Base-by-base conservation (phyloP, 306 rosid species). In the Biancaea sappan region DNA sequence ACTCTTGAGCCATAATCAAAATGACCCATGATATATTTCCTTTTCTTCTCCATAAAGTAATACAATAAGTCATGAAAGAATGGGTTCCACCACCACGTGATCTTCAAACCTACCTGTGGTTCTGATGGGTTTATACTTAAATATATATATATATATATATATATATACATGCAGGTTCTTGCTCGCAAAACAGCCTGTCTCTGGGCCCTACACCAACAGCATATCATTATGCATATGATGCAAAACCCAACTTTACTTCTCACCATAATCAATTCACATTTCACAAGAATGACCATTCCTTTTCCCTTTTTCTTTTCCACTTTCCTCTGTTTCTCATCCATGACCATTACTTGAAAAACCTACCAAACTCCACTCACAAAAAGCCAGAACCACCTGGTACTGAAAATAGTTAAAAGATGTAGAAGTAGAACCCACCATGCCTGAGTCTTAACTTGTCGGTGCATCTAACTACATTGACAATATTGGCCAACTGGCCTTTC, bases 31-130 rank as follows among this genome's bases (percentile, higher is more conserved):
- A n/a, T n/a, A n/a, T 34, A 34, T 34, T 34, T 40, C 14, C 1
- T 11, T 9, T 15, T 46, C 4, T 16, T 46, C 4, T 5, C n/a
- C n/a, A n/a, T n/a, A 2, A 2, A 46, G 52, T 5, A 46, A 1
- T 16, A n/a, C 5, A 57, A 28, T 28, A 12, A 28, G 1, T 1
- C 10, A 14, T 6, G 24, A 35, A 24, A 16, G 40, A 59, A 19
- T 73, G 74, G 80, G 74, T 44, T 67, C 78, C 75, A 67, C 74
- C 69, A 29, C 26, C 75, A 58, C 53, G 70, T 68, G 54, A 68
- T 1, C 40, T 19, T 60, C 26, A 26, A 18, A 53, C 64, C 73
- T 21, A 35, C 25, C 74, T 13, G 66, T 32, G n/a, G 74, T 35
- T 16, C 37, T 52, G 40, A 8, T 34, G 63, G 58, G 1, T 38